These are phyloP conservation scores for Larix kaempferi DNA, from an alignment of 75 land plant species.

Conservation along the genomic window DNA sequence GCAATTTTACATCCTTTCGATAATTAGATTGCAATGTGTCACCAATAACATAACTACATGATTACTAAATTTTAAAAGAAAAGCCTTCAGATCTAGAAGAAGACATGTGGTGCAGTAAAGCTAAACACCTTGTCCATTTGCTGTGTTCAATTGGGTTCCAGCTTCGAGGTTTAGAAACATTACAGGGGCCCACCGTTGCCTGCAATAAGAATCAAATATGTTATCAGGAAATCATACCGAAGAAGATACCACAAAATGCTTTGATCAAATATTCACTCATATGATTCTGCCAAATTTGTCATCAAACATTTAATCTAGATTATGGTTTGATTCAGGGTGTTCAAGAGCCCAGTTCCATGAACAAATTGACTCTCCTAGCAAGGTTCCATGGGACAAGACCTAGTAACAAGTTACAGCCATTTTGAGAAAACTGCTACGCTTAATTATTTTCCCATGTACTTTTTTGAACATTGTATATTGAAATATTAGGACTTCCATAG, in stretches of 20 bases:
- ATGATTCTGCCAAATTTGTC: too few relatives aligned
- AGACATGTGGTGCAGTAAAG: neutral
- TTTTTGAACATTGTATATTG: neutral
- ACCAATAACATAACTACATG: neutral
- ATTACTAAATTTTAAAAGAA: neutral
- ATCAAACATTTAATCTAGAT: neutral
- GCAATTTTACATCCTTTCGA: neutral
- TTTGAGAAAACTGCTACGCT: neutral
- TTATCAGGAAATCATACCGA: neutral
- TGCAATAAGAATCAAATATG: constrained; percentile 28
- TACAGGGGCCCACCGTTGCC: constrained; percentile 96
- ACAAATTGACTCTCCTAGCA: neutral
- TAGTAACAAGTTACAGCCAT: too few relatives aligned
- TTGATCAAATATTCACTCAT: neutral
- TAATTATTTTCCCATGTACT: neutral
- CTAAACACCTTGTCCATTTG: constrained; percentile 86
- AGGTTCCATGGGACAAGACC: neutral
- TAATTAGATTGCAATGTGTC: neutral
- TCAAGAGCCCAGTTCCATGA: neutral
- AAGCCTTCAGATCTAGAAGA: neutral
- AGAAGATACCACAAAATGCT: neutral
- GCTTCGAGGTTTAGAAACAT: constrained; percentile 62
- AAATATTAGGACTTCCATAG: neutral
- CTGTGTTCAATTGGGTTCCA: constrained; percentile 86
- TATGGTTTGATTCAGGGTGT: neutral